A percentile compares a stretch with the other conserved stretches of the same genome.
These are phyloP conservation scores for Nothophytophthora sp. DNA, from an alignment of 352 stramenopile genomes.

Conservation along the genomic window DNA sequence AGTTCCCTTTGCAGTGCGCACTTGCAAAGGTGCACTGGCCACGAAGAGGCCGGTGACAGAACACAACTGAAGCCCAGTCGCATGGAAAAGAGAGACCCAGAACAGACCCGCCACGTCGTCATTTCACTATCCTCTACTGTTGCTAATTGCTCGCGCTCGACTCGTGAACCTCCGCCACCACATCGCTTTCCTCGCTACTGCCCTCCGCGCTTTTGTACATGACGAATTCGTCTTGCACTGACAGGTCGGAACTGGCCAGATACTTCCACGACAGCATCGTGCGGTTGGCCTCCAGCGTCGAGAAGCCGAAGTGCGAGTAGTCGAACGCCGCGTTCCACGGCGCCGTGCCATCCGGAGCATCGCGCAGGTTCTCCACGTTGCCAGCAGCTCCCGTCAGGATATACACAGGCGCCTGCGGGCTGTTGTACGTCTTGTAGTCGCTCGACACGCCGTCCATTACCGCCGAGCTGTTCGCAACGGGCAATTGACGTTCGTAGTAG, in stretches of 20 bases:
- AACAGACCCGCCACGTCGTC: too few relatives aligned
- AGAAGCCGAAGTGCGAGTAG: conserved; percentile 29
- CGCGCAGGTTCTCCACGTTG: conserved; percentile 7
- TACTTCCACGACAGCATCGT: conserved; percentile 33
- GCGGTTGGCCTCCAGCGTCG: conserved; percentile 26
- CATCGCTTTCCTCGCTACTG: too few relatives aligned
- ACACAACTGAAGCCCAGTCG: too few relatives aligned
- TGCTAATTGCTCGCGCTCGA: too few relatives aligned
- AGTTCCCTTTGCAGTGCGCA: too few relatives aligned
- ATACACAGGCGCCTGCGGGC: conserved; percentile 45
- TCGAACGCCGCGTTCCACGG: conserved; percentile 30
- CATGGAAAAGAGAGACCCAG: too few relatives aligned
- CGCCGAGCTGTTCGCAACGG: conserved; percentile 25
- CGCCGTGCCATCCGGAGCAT: conserved; percentile 22
- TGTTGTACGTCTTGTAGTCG: conserved; percentile 33
- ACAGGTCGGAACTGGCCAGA: conserved; percentile 16
- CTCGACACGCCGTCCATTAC: conserved; percentile 38
- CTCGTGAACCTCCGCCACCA: too few relatives aligned
- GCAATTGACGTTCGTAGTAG: conserved; percentile 46
- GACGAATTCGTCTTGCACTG: conserved; percentile 25
- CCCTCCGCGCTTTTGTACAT: conserved; percentile 32
- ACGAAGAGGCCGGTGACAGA: too few relatives aligned
- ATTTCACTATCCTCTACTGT: too few relatives aligned
- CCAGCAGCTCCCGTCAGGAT: conserved; percentile 43
- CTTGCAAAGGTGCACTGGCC: too few relatives aligned